These are phyloP conservation scores for Colletotrichum lentis DNA, from an alignment of 2,329 filamentous ascomycete genomes.

Conservation along the genomic window DNA sequence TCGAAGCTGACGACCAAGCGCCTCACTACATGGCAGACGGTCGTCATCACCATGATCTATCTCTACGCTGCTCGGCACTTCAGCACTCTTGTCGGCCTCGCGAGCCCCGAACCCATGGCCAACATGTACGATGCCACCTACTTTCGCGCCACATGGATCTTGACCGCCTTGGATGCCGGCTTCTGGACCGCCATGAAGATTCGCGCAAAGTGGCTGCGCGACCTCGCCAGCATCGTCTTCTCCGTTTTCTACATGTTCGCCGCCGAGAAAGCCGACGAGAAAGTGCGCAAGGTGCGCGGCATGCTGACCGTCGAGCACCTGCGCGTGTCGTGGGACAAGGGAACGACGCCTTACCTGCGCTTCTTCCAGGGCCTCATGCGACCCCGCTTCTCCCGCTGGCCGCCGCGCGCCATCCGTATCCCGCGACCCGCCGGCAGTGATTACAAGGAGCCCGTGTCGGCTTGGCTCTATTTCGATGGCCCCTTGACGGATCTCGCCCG, in stretches of 20 bases:
- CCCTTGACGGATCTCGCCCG: constrained; percentile 78
- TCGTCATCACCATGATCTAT: constrained; percentile 87
- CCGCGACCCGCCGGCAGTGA: constrained; percentile 80
- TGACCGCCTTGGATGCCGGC: constrained; percentile 92
- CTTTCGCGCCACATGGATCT: constrained; percentile 96
- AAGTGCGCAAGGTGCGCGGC: constrained; percentile 88
- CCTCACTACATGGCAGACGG: constrained; percentile 88
- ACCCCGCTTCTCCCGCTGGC: constrained; percentile 81
- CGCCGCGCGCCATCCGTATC: constrained; percentile 84
- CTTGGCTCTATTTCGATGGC: constrained; percentile 95
- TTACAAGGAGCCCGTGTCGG: constrained; percentile 83
- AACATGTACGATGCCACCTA: constrained; percentile 93
- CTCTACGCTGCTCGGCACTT: constrained; percentile 94
- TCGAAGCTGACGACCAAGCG: constrained; percentile 75
- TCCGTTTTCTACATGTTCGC: constrained; percentile 90
- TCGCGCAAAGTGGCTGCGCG: constrained; percentile 77
- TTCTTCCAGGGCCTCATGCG: constrained; percentile 77
- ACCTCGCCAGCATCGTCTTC: constrained; percentile 84
- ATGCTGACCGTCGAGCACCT: constrained; percentile 90
- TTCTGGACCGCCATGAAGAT: constrained; percentile 99
- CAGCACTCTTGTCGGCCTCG: constrained; percentile 87
- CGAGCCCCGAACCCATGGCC: constrained; percentile 90
- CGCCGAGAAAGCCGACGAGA: constrained; percentile 94
- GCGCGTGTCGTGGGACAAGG: constrained; percentile 94
- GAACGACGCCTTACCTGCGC: constrained; percentile 83